Evolutionary conservation across 2,329 filamentous ascomycete genomes (phyloP).

Genomic region (Colletotrichum sp.): DNA sequence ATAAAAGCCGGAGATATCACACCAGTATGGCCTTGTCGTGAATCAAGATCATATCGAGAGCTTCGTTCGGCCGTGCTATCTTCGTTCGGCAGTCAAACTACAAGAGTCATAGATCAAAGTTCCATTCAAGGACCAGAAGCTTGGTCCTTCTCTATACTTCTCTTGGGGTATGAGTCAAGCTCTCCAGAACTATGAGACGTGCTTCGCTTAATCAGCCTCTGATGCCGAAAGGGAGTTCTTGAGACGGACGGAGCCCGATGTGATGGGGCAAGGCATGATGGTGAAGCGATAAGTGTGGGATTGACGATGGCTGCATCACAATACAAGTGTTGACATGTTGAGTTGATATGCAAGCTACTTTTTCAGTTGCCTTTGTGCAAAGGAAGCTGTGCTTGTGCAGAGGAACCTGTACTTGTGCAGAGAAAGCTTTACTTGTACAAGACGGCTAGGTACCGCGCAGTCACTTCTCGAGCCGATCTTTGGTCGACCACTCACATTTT

Average conservation of each 20-base stretch:
- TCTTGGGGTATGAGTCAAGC: neutral
- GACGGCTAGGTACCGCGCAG: neutral
- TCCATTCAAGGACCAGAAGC: neutral
- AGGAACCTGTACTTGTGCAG: too few species aligned
- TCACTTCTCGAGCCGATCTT: neutral
- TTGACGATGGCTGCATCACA: neutral
- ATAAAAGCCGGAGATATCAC: neutral
- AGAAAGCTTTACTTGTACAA: neutral
- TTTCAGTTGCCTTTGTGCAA: neutral
- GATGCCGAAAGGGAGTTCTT: neutral
- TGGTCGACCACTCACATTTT: neutral
- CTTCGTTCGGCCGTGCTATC: neutral
- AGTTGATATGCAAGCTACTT: neutral
- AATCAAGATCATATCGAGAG: neutral
- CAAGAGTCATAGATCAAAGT: neutral
- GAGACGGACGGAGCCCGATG: neutral
- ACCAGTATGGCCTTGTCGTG: neutral
- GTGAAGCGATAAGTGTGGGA: neutral
- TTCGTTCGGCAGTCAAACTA: neutral
- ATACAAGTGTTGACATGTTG: neutral
- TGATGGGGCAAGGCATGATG: neutral
- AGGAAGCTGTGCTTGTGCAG: neutral
- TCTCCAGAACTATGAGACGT: neutral
- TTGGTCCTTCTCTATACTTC: neutral
- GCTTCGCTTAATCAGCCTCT: neutral